Conservation (phyloP, 345 rosid genomes). For the Ceriops decandra region DNA sequence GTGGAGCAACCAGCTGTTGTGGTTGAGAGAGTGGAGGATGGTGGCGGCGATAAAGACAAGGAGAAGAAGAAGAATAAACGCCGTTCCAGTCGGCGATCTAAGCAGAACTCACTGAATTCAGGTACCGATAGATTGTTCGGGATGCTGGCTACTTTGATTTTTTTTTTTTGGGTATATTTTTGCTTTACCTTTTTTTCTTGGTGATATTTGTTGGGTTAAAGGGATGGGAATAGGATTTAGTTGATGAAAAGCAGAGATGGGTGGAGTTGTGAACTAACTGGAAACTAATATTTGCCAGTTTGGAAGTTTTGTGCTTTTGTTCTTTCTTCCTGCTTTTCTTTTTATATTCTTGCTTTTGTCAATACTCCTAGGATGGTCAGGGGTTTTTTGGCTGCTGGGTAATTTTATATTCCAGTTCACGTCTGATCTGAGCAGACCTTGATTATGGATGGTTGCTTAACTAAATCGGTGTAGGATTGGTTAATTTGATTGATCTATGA, state of each 20-base stretch:
- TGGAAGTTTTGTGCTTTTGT: too few species aligned
- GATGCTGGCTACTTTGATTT: neutral
- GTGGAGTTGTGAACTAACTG: neutral
- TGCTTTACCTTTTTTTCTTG: too few species aligned
- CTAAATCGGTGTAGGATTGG: too few species aligned
- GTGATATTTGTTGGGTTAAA: too few species aligned
- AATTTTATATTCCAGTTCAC: neutral
- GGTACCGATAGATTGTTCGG: conserved; percentile 5
- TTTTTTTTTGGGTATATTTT: neutral
- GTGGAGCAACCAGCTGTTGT: conserved; percentile 35
- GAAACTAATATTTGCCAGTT: neutral
- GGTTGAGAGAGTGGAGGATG: conserved; percentile 48
- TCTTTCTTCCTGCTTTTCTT: neutral
- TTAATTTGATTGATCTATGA: too few species aligned
- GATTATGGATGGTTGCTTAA: too few species aligned
- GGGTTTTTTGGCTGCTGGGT: neutral
- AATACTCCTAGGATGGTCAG: neutral
- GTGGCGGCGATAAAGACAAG: conserved; percentile 48
- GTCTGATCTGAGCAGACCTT: too few species aligned
- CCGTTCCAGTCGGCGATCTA: conserved; percentile 65
- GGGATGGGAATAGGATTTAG: too few species aligned
- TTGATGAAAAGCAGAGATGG: too few species aligned
- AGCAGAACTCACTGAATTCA: conserved; percentile 38
- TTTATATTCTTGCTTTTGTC: conserved; percentile 1
- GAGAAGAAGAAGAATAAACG: conserved; percentile 66